Conservation (phyloP, 2,329 filamentous ascomycete species). For the Apiospora saccharicola region DNA sequence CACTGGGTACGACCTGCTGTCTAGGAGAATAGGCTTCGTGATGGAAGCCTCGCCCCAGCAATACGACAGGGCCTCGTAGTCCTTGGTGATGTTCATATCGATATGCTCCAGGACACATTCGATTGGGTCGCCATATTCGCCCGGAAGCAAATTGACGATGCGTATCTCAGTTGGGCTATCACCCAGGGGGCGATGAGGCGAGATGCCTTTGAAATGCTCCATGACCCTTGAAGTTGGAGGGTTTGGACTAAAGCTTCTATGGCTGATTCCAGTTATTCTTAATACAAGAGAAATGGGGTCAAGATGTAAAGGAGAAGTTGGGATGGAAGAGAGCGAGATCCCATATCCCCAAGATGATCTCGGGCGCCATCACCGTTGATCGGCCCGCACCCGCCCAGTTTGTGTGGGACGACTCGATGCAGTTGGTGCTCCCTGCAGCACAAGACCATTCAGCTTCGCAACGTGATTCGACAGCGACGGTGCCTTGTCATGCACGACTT, state of each 20-base stretch:
- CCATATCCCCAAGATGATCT: not conserved
- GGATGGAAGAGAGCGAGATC: not conserved
- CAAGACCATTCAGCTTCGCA: not conserved
- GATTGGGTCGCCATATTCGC: constrained; percentile 29
- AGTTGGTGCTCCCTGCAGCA: not conserved
- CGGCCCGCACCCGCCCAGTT: not conserved
- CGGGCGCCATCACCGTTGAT: constrained; percentile 11
- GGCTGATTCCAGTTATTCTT: too few species aligned
- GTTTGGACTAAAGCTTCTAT: too few species aligned
- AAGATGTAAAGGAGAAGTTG: not conserved
- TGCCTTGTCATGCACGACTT: not conserved
- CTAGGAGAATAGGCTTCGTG: constrained; percentile 29
- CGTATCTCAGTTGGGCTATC: constrained; percentile 27
- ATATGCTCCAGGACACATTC: constrained; percentile 30
- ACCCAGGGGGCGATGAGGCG: constrained; percentile 31
- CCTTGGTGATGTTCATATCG: constrained; percentile 24
- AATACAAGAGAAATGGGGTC: not conserved
- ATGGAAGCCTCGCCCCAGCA: constrained; percentile 32
- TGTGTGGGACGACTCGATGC: not conserved
- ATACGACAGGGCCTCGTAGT: constrained; percentile 34
- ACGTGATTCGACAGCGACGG: not conserved
- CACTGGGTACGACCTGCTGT: constrained; percentile 29
- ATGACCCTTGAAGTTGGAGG: too few species aligned
- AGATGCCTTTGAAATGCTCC: constrained; percentile 30
- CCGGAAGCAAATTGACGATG: constrained; percentile 28